These are phyloP conservation scores for Schwanniomyces pseudopolymorphus DNA, from an alignment of 805 yeast genomes.

Conservation along the genomic window DNA sequence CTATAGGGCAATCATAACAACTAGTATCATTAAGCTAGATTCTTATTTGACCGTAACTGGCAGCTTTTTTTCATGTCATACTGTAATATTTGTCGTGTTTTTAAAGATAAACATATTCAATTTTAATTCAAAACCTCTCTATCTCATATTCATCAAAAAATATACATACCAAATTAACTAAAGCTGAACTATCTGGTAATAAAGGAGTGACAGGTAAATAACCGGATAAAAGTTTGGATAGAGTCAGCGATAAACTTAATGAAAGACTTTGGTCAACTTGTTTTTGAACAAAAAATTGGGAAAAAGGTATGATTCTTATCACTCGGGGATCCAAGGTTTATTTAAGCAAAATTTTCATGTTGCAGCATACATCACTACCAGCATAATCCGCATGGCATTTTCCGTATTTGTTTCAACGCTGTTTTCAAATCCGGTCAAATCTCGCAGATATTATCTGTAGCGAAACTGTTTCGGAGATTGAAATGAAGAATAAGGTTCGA, in stretches of 20 bases:
- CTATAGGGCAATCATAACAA: too few relatives aligned
- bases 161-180: constrained; percentile 1
- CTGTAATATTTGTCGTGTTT: too few relatives aligned
- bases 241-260: constrained; percentile 3
- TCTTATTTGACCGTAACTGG: too few relatives aligned
- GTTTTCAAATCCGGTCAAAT: not conserved
- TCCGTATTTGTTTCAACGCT: constrained; percentile 1
- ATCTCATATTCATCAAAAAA: not conserved
- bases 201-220: constrained; percentile 10
- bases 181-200: not conserved
- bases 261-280: constrained; percentile 1
- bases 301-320: not conserved
- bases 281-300: not conserved
- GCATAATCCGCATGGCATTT: not conserved
- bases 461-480: not conserved
- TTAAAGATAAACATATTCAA: too few relatives aligned
- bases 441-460: not conserved
- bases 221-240: constrained; percentile 7
- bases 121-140: not conserved
- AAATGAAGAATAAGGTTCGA: not conserved
- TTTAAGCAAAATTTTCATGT: constrained; percentile 1
- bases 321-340: not conserved
- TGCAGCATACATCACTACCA: constrained; percentile 2
- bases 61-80: too few relatives aligned
- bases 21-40: too few relatives aligned